These are phyloP conservation scores for Lasiosphaeria hispida DNA, from an alignment of 495 filamentous ascomycete genomes.

Conservation along the genomic window DNA sequence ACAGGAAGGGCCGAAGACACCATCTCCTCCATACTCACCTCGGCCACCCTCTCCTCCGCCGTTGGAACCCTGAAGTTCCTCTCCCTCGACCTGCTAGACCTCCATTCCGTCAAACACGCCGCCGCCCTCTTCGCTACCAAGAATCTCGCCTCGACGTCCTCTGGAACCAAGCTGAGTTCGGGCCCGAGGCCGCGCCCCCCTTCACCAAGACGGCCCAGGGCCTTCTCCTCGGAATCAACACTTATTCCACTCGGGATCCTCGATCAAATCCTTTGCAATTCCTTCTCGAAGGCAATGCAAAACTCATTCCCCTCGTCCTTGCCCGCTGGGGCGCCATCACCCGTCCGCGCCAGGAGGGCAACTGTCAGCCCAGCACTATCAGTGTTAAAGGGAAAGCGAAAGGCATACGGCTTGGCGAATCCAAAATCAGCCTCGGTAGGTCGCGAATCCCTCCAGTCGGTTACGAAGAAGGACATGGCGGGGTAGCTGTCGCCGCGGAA, in stretches of 20 bases:
- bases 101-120: slow-evolving; percentile 18
- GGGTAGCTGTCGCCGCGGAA: not conserved
- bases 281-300: not conserved
- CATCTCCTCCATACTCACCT: slow-evolving; percentile 19
- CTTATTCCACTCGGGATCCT: not conserved
- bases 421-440: not conserved
- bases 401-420: not conserved
- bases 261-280: not conserved
- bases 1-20: slow-evolving; percentile 21
- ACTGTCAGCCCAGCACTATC: not conserved
- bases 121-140: slow-evolving; percentile 17
- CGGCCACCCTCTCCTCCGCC: slow-evolving; percentile 3
- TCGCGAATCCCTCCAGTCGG: not conserved
- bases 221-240: slow-evolving; percentile 13
- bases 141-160: slow-evolving; percentile 26
- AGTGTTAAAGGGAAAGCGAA: not conserved
- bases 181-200: slow-evolving; percentile 7
- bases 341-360: not conserved
- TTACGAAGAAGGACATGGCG: not conserved
- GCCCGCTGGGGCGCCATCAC: not conserved
- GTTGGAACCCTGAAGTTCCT: slow-evolving; percentile 26
- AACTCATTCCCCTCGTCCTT: slow-evolving; percentile 1
- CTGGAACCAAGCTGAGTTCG: slow-evolving; percentile 40
- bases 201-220: slow-evolving; percentile 32
- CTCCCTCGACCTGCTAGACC: slow-evolving; percentile 23